Evolutionary conservation across 2,329 filamentous ascomycete species (phyloP).

Genomic region (Grosmannia huntii): DNA sequence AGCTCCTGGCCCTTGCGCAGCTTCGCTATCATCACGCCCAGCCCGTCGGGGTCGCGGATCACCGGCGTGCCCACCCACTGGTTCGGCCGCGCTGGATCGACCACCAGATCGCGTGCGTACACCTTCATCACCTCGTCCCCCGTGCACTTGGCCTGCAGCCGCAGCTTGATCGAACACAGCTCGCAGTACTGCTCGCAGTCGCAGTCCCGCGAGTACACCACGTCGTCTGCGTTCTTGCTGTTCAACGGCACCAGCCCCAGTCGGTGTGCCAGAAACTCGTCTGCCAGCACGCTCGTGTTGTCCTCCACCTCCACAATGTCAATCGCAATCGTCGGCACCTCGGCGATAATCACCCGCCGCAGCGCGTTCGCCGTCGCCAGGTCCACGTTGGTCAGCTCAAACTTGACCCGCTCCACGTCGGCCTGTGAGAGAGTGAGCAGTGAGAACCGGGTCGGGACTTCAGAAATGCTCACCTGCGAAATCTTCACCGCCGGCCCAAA

Average conservation of each 20-base stretch:
- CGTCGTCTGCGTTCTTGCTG: constrained; percentile 67
- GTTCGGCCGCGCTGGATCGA: constrained; percentile 57
- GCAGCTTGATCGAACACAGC: constrained; percentile 74
- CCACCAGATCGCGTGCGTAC: constrained; percentile 77
- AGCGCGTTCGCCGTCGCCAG: constrained; percentile 87
- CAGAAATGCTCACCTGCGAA: constrained; percentile 33
- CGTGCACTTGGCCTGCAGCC: constrained; percentile 74
- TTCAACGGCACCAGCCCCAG: constrained; percentile 82
- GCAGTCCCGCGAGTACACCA: constrained; percentile 86
- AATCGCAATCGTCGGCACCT: constrained; percentile 89
- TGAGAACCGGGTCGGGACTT: no score
- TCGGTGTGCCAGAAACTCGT: constrained; percentile 90
- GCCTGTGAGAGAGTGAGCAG: constrained; percentile 37
- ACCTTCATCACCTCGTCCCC: constrained; percentile 85
- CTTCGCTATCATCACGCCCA: constrained; percentile 81
- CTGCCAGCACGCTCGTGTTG: constrained; percentile 91
- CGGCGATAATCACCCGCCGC: constrained; percentile 80
- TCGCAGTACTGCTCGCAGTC: constrained; percentile 95
- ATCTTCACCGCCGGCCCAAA: constrained; percentile 47
- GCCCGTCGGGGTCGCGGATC: constrained; percentile 67
- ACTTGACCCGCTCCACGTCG: constrained; percentile 71
- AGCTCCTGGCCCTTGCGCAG: constrained; percentile 81
- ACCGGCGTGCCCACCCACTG: constrained; percentile 68
- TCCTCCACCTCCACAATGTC: constrained; percentile 85
- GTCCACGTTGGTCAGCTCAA: constrained; percentile 80